These are phyloP conservation scores for Entomortierella beljakovae DNA, from an alignment of 192 early-diverging fungal genomes.

Conservation along the genomic window DNA sequence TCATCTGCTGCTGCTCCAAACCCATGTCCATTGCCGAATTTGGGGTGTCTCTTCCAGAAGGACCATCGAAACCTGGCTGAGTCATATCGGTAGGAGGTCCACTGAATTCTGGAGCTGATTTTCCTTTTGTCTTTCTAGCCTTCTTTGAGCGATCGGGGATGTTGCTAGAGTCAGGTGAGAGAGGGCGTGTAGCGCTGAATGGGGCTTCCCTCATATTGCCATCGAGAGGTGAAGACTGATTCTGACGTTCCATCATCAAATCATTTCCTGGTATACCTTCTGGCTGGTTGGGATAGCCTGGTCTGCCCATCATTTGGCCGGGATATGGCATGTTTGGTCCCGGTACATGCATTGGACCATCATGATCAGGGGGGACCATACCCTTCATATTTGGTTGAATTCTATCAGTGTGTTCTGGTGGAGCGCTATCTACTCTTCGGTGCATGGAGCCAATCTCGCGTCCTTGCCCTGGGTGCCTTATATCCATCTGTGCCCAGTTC, in stretches of 20 bases:
- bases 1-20: neutral
- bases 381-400: neutral
- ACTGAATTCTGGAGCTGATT: neutral
- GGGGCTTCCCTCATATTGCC: neutral
- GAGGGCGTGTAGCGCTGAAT: neutral
- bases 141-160: constrained; percentile 1
- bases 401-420: neutral
- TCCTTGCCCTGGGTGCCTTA: neutral
- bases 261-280: neutral
- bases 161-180: constrained; percentile 9
- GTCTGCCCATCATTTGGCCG: constrained; percentile 1
- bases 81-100: neutral
- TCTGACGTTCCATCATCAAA: neutral
- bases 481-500: constrained; percentile 5
- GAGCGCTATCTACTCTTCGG: neutral
- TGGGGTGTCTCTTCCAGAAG: neutral
- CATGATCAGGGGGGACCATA: neutral
- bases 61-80: neutral
- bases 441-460: neutral
- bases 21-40: neutral
- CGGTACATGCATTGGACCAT: neutral
- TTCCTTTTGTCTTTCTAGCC: constrained; percentile 11
- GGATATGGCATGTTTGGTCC: neutral
- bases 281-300: neutral
- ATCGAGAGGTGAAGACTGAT: neutral